These are phyloP conservation scores for Puccinia polysora DNA, from an alignment of 1,284 basidiomycete species.

Conservation along the genomic window DNA sequence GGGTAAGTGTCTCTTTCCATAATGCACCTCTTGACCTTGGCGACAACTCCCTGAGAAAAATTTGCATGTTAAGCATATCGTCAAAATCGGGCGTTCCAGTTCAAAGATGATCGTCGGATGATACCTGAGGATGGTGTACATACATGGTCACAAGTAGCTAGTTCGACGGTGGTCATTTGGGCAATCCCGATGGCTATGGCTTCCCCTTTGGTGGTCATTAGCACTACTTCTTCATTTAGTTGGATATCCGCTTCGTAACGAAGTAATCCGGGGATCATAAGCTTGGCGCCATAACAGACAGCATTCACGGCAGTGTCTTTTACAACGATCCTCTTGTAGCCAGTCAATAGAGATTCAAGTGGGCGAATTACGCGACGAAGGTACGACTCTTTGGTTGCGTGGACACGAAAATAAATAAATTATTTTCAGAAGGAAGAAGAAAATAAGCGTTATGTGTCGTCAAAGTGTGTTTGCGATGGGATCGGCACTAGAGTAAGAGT, in stretches of 20 bases:
- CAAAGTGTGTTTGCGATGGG: no score
- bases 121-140: neutral
- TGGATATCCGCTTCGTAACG: constrained; percentile 93
- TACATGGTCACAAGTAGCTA: constrained; percentile 93
- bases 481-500: no score
- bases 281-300: constrained; percentile 98
- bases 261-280: constrained; percentile 98
- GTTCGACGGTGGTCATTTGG: constrained; percentile 98
- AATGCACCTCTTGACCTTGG: constrained; percentile 98
- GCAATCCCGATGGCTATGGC: constrained; percentile 89
- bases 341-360: constrained; percentile 85
- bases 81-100: no score
- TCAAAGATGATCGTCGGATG: no score
- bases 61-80: no score
- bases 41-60: constrained; percentile 68
- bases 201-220: constrained; percentile 99
- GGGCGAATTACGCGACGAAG: constrained; percentile 91
- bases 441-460: constrained; percentile 8
- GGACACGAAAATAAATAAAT: constrained; percentile 17
- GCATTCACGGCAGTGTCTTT: constrained; percentile 99
- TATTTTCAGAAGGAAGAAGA: no score
- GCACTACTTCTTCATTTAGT: constrained; percentile 90
- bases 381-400: constrained; percentile 91
- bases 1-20: constrained; percentile 99
- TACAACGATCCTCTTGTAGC: constrained; percentile 98